Percentiles rank a stretch among this genome's conserved stretches.
Evolutionary conservation across 805 yeast species (phyloP).

Genomic region (Brettanomyces custersianus): DNA sequence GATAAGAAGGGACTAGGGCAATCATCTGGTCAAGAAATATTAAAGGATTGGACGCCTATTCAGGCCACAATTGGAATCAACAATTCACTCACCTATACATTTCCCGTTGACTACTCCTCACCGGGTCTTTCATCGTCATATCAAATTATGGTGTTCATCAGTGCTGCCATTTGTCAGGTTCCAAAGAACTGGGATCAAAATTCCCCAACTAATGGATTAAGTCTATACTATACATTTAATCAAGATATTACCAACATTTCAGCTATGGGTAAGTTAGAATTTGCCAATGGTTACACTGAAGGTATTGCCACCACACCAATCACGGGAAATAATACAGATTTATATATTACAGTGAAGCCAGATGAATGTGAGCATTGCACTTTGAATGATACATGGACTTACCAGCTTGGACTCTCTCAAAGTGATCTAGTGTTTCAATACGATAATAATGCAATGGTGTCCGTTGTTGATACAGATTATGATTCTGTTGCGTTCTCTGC

Average conservation of each 20-base stretch:
- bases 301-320: conserved; percentile 14
- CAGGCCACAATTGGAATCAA: conserved; percentile 8
- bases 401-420: conserved; percentile 59
- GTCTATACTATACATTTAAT: conserved; percentile 20
- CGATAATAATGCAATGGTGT: conserved; percentile 49
- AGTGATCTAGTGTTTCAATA: conserved; percentile 59
- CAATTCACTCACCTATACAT: conserved; percentile 7
- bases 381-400: conserved; percentile 36
- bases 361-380: conserved; percentile 15
- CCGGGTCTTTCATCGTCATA: conserved; percentile 37
- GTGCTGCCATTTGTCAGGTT: conserved; percentile 41
- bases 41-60: conserved; percentile 7
- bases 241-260: conserved; percentile 8
- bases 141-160: conserved; percentile 38
- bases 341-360: conserved; percentile 17
- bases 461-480: conserved; percentile 62
- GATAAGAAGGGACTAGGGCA: too few species aligned
- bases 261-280: conserved; percentile 10
- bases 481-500: conserved; percentile 59
- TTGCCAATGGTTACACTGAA: conserved; percentile 19
- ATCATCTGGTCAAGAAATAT: not conserved
- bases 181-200: conserved; percentile 15
- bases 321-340: conserved; percentile 12
- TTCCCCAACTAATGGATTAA: conserved; percentile 14
- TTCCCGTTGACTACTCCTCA: conserved; percentile 23